Conservation (phyloP, 2,329 filamentous ascomycete genomes). For the Phialemoniopsis sp. region DNA sequence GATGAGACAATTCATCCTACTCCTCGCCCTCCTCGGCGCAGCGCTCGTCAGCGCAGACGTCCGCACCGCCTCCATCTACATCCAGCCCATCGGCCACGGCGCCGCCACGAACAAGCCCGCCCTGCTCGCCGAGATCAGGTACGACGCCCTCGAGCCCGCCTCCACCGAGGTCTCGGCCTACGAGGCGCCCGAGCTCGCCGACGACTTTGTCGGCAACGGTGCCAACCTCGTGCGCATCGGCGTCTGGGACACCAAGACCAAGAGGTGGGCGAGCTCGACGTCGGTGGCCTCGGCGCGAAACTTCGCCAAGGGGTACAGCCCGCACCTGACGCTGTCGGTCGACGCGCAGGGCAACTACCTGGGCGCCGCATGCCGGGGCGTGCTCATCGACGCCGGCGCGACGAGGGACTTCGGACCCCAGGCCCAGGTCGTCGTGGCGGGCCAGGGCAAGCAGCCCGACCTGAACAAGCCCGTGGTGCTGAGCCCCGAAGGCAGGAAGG, state of each 20-base stretch:
- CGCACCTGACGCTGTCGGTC: constrained; percentile 50
- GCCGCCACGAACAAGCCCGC: constrained; percentile 25
- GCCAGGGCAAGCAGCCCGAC: constrained; percentile 49
- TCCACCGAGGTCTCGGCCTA: constrained; percentile 47
- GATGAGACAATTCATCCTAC: constrained; percentile 38
- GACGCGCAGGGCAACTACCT: constrained; percentile 39
- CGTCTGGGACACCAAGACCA: constrained; percentile 43
- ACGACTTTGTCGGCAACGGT: constrained; percentile 35
- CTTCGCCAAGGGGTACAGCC: constrained; percentile 58
- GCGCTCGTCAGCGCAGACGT: constrained; percentile 31
- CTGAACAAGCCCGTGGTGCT: constrained; percentile 63
- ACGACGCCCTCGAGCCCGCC: constrained; percentile 39
- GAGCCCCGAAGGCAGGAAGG: constrained; percentile 54
- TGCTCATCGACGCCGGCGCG: constrained; percentile 57
- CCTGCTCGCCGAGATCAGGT: constrained; percentile 51
- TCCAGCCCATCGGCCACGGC: constrained; percentile 41
- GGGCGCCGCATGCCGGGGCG: constrained; percentile 50
- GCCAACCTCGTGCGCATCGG: constrained; percentile 51
- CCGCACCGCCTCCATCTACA: constrained; percentile 46
- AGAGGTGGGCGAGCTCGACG: constrained; percentile 49
- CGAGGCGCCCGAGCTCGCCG: constrained; percentile 50
- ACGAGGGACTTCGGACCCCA: constrained; percentile 63
- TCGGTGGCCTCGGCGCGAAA: constrained; percentile 52
- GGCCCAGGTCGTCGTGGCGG: constrained; percentile 44
- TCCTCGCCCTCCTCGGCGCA: constrained; percentile 38